A percentile compares a stretch with the other conserved stretches of the same genome.
Conservation (phyloP, 176 grass and related monocot genomes). For the Paspalum notatum region DNA sequence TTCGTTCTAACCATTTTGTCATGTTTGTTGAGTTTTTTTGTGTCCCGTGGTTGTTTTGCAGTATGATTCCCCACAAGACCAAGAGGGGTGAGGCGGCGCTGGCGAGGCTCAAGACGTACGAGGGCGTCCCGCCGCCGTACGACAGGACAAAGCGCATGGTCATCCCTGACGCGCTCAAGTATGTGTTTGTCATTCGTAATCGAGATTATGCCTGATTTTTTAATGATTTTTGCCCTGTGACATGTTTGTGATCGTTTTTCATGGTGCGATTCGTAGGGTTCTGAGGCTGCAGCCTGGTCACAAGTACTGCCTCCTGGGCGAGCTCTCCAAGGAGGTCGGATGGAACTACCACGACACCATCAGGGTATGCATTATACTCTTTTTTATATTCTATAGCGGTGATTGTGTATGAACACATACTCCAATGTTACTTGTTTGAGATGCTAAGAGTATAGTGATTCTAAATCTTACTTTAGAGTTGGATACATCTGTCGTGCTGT, state of each 20-base stretch:
- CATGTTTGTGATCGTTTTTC: neutral
- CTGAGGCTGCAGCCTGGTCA: constrained; percentile 90
- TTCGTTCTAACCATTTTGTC: neutral
- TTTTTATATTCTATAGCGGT: neutral
- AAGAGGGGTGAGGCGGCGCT: constrained; percentile 87
- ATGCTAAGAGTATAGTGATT: neutral
- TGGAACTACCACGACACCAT: constrained; percentile 90
- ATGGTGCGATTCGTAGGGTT: constrained; percentile 49
- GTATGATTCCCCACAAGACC: constrained; percentile 99
- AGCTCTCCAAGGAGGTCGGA: constrained; percentile 91
- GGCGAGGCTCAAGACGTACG: constrained; percentile 82
- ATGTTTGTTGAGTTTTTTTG: neutral
- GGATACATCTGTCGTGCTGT: too few relatives aligned
- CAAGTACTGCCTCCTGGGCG: constrained; percentile 85
- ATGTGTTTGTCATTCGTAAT: neutral
- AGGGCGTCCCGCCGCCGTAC: constrained; percentile 90
- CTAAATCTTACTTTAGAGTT: too few relatives aligned
- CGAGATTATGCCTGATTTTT: neutral
- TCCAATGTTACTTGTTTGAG: neutral
- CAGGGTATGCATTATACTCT: constrained; percentile 44
- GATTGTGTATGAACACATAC: neutral
- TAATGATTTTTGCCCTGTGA: neutral
- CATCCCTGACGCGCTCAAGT: constrained; percentile 97
- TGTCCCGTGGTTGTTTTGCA: neutral
- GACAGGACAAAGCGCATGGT: constrained; percentile 89